Evolutionary conservation across 371 early-diverging fungal species (phyloP), one percentile per base, ranked within the genome.

Genomic region (Circinella minor): DNA sequence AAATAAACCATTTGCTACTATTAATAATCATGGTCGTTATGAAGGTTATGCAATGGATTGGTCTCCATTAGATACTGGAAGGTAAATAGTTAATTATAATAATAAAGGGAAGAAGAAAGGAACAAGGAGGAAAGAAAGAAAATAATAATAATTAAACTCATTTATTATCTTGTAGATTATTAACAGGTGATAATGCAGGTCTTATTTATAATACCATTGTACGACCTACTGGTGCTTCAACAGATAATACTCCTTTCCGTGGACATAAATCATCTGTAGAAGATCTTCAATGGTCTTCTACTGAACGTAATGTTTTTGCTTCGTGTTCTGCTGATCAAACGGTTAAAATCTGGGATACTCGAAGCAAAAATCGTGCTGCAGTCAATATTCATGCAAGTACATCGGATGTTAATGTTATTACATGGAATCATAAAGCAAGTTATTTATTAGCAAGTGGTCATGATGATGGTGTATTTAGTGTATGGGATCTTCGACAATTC

Each of bases 31-130:
- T 71, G 90, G 91, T 59, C 78, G 86, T 20, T 82, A 78, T 48
- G 99, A 98, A 82, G 99, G 99, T 34, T 98, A 91, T 74, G 97
- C 96, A 13, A 87, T 98, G 89, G 98, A 97, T 79, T 98, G 98
- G 98, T 93, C 93, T 11, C 70, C 80, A 57, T 74, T 83, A 38
- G 88, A 84, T 39, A 79, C 89, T 63, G 93, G 94, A 66, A 78
- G 83, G 86, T 87, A 43, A 79, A 59, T 37, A 9, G 6, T 38
- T 4, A 63, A 20, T 49, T 9, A n/a, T 13, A 36, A 13, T 34
- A 43, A 70, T 51, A n/a, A 15, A 51, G 1, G n/a, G 51, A 7
- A 51, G n/a, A 15, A 51, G 7, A 51, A n/a, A 51, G 7, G 17
- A n/a, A 17, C 13, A 39, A 54, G 18, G 34, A 13, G 27, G n/a